phyloP scores from a whole-genome alignment of 1,284 basidiomycete species.

The Puccinia horiana region DNA sequence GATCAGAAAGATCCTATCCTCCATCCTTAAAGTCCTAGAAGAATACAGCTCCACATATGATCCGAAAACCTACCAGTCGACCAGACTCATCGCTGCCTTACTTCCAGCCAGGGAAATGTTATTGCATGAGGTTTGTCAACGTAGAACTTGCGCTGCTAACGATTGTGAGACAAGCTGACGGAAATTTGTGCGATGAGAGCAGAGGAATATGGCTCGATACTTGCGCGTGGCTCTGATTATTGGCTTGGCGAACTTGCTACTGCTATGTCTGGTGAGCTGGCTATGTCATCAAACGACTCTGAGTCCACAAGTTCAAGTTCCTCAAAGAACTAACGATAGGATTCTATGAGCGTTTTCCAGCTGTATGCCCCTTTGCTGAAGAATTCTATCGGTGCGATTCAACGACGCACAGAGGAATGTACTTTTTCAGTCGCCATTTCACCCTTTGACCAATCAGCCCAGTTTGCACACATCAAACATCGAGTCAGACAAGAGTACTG shows the following conservation, averaged over 20 bases:
- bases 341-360: background rate
- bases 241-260: slow-evolving; percentile 26
- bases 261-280: slow-evolving; percentile 37
- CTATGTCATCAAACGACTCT: background rate
- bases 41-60: background rate
- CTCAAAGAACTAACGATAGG: no score
- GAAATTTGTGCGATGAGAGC: background rate
- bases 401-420: slow-evolving; percentile 16
- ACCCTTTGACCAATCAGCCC: slow-evolving; percentile 18
- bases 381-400: slow-evolving; percentile 19
- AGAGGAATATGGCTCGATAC: slow-evolving; percentile 26
- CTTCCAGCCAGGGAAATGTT: slow-evolving; percentile 13
- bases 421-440: slow-evolving; percentile 24
- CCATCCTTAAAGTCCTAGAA: slow-evolving; percentile 8
- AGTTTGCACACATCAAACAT: slow-evolving; percentile 31
- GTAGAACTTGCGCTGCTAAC: background rate
- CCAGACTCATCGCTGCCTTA: slow-evolving; percentile 1
- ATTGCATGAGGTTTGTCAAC: slow-evolving; percentile 3
- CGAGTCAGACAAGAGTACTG: slow-evolving; percentile 27
- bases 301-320: no score
- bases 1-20: background rate
- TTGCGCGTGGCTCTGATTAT: slow-evolving; percentile 27
- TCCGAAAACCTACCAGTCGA: background rate
- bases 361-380: slow-evolving; percentile 31
- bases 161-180: background rate